These are phyloP conservation scores for Candida pseudofarinosa DNA, from an alignment of 805 yeast genomes.

Conservation along the genomic window DNA sequence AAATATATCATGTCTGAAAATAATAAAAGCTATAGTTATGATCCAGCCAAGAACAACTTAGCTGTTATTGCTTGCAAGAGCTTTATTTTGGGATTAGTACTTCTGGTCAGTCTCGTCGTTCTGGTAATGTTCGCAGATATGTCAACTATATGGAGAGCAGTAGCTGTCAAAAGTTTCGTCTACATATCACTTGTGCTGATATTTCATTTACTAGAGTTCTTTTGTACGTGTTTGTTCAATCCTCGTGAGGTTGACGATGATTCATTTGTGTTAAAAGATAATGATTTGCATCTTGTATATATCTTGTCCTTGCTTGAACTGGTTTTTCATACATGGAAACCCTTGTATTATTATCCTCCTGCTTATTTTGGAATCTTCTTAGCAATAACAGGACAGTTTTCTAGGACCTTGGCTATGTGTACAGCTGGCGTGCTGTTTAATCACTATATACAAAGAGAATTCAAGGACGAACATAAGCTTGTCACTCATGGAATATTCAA, in stretches of 20 bases:
- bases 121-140: not conserved
- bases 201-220: conserved; percentile 83
- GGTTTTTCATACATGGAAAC: not conserved
- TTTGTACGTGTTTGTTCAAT: conserved; percentile 73
- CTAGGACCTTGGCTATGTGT: conserved; percentile 77
- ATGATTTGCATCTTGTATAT: conserved; percentile 24
- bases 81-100: conserved; percentile 24
- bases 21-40: conserved; percentile 10
- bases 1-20: not conserved
- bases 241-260: conserved; percentile 61
- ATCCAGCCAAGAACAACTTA: conserved; percentile 25
- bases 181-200: conserved; percentile 51
- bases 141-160: not conserved
- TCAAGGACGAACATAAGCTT: conserved; percentile 53
- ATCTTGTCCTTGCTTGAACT: conserved; percentile 15
- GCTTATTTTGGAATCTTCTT: conserved; percentile 42
- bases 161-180: conserved; percentile 12
- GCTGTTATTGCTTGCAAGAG: conserved; percentile 30
- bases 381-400: conserved; percentile 56
- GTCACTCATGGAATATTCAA: conserved; percentile 74
- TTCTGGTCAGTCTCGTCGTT: conserved; percentile 12
- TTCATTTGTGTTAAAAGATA: conserved; percentile 38
- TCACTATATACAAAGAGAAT: conserved; percentile 63
- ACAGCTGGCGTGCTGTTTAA: conserved; percentile 85
- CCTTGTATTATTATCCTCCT: not conserved